Evolutionary conservation across 1,139 yeast species (phyloP).

Genomic region (Saccharomyces hybrid): DNA sequence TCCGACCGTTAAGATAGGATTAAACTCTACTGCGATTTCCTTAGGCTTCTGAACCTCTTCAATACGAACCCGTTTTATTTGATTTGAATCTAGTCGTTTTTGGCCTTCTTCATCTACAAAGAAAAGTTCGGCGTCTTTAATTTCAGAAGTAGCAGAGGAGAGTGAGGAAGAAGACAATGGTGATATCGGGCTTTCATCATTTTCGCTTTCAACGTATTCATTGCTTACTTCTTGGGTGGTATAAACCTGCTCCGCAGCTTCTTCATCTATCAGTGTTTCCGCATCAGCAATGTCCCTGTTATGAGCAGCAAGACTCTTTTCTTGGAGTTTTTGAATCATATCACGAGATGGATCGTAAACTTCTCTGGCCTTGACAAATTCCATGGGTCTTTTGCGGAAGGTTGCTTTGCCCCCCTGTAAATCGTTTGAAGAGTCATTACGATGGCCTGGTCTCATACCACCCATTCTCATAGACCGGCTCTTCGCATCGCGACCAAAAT

Average conservation of each 20-base stretch:
- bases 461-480: conserved; percentile 27
- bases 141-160: neutral
- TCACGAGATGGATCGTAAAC: conserved; percentile 61
- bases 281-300: too few relatives aligned
- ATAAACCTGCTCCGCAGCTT: too few relatives aligned
- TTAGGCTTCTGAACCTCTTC: conserved; percentile 6
- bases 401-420: conserved; percentile 38
- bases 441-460: conserved; percentile 25
- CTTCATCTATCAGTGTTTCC: conserved; percentile 9
- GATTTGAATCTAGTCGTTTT: conserved; percentile 2
- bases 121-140: conserved; percentile 30
- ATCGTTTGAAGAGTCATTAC: conserved; percentile 2
- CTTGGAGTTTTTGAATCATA: conserved; percentile 33
- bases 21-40: conserved; percentile 25
- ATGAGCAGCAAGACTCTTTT: too few relatives aligned
- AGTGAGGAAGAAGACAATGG: too few relatives aligned
- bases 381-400: conserved; percentile 51
- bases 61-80: conserved; percentile 7
- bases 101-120: conserved; percentile 40
- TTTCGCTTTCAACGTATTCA: conserved; percentile 14
- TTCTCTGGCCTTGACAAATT: conserved; percentile 59
- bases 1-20: conserved; percentile 42
- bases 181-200: conserved; percentile 4
- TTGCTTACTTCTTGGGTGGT: neutral
- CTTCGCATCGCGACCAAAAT: conserved; percentile 20